These are phyloP conservation scores for Pogostemon cablin DNA, from an alignment of 257 asterid genomes.

Conservation along the genomic window DNA sequence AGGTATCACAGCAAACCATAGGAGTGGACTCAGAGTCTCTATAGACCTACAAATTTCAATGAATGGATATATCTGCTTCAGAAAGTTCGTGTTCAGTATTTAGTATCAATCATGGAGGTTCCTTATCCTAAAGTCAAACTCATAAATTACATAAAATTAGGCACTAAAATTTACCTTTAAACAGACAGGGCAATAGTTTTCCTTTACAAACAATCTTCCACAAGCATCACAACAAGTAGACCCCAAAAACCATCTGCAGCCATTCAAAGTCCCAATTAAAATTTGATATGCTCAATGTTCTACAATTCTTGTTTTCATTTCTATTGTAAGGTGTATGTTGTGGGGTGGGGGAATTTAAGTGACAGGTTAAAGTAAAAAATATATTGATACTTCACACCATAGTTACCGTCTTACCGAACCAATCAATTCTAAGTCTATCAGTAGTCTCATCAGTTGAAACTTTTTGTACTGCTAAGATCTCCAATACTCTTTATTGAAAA, in stretches of 20 bases:
- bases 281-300: background rate
- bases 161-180: conserved; percentile 59
- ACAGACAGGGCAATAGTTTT: conserved; percentile 94
- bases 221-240: conserved; percentile 99
- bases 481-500: conserved; percentile 9
- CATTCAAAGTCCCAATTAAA: conserved; percentile 12
- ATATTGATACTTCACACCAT: background rate
- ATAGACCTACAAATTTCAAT: conserved; percentile 63
- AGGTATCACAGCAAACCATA: conserved; percentile 97
- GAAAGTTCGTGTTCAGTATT: conserved; percentile 18
- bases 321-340: background rate
- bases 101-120: conserved; percentile 19
- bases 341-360: background rate
- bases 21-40: conserved; percentile 99
- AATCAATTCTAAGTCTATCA: background rate
- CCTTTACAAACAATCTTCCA: conserved; percentile 93
- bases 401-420: conserved; percentile 42
- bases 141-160: conserved; percentile 20
- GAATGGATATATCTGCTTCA: conserved; percentile 31
- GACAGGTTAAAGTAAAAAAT: background rate
- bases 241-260: conserved; percentile 95
- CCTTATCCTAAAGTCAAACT: background rate
- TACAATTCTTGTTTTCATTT: background rate
- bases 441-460: conserved; percentile 5
- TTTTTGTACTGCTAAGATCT: background rate